phyloP scores from a whole-genome alignment of 768 basidiomycete species.

The Crepidotus variabilis region DNA sequence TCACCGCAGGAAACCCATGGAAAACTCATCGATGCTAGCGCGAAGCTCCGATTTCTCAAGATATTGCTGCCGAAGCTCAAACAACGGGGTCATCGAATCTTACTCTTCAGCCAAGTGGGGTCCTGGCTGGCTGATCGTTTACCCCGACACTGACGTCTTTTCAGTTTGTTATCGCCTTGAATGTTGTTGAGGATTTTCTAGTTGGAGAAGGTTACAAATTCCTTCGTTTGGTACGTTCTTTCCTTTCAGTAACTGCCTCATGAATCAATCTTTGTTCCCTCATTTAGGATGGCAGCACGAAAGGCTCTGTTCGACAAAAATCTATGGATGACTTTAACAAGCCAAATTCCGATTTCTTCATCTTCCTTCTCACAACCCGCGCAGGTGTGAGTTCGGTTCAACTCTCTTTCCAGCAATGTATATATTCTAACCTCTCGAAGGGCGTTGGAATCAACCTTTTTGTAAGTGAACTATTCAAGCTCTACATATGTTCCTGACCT shows the following conservation, averaged over 20 bases:
- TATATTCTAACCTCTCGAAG: conserved; percentile 19
- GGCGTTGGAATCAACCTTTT: conserved; percentile 89
- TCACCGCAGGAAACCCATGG: conserved; percentile 61
- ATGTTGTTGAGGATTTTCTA: conserved; percentile 88
- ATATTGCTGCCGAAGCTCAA: conserved; percentile 78
- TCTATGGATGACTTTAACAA: conserved; percentile 95
- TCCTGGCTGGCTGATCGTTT: background rate
- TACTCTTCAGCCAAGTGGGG: conserved; percentile 87
- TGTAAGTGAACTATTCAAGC: conserved; percentile 21
- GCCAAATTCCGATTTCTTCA: conserved; percentile 80
- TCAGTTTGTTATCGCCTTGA: conserved; percentile 84
- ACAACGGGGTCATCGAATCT: conserved; percentile 80
- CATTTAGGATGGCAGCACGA: conserved; percentile 82
- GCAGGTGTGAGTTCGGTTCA: conserved; percentile 56
- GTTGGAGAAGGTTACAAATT: conserved; percentile 76
- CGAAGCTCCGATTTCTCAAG: conserved; percentile 81
- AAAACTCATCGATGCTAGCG: conserved; percentile 77
- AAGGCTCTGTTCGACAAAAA: conserved; percentile 82
- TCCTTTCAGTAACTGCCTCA: background rate
- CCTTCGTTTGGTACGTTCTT: conserved; percentile 60
- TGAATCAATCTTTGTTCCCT: background rate
- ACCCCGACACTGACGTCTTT: background rate
- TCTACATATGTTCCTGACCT: background rate
- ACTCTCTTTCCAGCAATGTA: background rate
- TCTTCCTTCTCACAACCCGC: conserved; percentile 88